These are phyloP conservation scores for Draba incana DNA, from an alignment of 345 rosid genomes.

Conservation along the genomic window DNA sequence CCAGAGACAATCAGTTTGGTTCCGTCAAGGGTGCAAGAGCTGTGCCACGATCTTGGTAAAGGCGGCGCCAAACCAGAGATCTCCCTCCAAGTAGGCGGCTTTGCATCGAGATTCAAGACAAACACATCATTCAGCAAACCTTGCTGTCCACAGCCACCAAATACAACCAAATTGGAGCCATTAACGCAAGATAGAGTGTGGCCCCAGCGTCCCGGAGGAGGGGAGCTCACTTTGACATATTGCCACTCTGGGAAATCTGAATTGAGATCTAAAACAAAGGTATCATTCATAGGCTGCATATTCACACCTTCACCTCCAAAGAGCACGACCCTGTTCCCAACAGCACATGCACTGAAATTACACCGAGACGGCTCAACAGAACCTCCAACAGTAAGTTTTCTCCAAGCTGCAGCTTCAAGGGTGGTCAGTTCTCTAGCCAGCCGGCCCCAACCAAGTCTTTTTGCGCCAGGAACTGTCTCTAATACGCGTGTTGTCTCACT, in stretches of 20 bases:
- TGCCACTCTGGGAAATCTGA: conserved; percentile 81
- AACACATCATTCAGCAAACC: conserved; percentile 87
- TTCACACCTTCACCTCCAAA: conserved; percentile 94
- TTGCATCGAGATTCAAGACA: conserved; percentile 79
- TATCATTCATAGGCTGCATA: conserved; percentile 96
- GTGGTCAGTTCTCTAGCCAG: conserved; percentile 87
- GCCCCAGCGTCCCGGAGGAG: conserved; percentile 94
- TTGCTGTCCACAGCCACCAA: conserved; percentile 91
- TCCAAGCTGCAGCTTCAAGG: conserved; percentile 91
- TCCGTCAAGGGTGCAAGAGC: conserved; percentile 94
- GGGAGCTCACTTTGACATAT: conserved; percentile 83
- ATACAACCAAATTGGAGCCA: conserved; percentile 80
- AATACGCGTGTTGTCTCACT: conserved; percentile 70
- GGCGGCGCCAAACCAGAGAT: conserved; percentile 88
- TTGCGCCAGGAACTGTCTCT: conserved; percentile 82
- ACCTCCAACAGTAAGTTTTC: conserved; percentile 85
- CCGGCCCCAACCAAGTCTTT: conserved; percentile 83
- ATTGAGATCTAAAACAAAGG: conserved; percentile 80
- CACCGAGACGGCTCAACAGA: conserved; percentile 88
- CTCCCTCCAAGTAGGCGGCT: conserved; percentile 88
- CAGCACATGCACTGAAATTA: conserved; percentile 91
- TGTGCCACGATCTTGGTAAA: conserved; percentile 90
- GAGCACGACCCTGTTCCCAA: conserved; percentile 81
- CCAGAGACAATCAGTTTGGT: conserved; percentile 86
- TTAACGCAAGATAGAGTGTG: conserved; percentile 83